Conservation (phyloP, 495 filamentous ascomycete genomes). For the Penicillium herquei region DNA sequence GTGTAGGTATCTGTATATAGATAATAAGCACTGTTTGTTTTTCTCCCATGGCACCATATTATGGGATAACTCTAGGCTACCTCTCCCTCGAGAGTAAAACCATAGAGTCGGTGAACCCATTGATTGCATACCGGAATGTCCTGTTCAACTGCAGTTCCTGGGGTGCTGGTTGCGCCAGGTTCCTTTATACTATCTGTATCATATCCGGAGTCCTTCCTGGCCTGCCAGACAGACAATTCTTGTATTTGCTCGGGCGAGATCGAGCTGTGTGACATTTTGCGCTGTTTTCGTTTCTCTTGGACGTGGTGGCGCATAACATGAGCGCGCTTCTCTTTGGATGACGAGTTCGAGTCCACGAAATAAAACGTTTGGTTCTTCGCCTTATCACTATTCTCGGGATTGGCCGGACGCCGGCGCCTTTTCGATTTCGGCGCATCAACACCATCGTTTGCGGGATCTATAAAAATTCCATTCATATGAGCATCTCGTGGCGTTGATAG, state of each 20-base stretch:
- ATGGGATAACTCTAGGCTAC: too few relatives aligned
- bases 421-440: slow-evolving; percentile 20
- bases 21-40: not conserved
- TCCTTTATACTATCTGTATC: slow-evolving; percentile 7
- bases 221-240: slow-evolving; percentile 25
- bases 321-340: slow-evolving; percentile 45
- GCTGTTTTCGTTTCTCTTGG: slow-evolving; percentile 43
- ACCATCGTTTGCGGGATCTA: slow-evolving; percentile 22
- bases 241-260: slow-evolving; percentile 16
- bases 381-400: slow-evolving; percentile 13
- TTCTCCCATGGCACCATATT: not conserved
- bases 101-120: not conserved
- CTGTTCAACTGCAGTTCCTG: slow-evolving; percentile 3
- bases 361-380: slow-evolving; percentile 40
- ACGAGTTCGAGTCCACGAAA: slow-evolving; percentile 45
- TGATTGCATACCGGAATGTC: slow-evolving; percentile 23
- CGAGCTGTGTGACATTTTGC: slow-evolving; percentile 24
- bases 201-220: slow-evolving; percentile 15
- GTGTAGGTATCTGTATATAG: slow-evolving; percentile 19
- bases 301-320: slow-evolving; percentile 53
- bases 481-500: too few relatives aligned
- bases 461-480: not conserved
- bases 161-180: not conserved
- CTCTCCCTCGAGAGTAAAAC: too few relatives aligned
- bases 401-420: slow-evolving; percentile 25